phyloP scores from a whole-genome alignment of 306 rosid genomes.

The Senna siamea region DNA sequence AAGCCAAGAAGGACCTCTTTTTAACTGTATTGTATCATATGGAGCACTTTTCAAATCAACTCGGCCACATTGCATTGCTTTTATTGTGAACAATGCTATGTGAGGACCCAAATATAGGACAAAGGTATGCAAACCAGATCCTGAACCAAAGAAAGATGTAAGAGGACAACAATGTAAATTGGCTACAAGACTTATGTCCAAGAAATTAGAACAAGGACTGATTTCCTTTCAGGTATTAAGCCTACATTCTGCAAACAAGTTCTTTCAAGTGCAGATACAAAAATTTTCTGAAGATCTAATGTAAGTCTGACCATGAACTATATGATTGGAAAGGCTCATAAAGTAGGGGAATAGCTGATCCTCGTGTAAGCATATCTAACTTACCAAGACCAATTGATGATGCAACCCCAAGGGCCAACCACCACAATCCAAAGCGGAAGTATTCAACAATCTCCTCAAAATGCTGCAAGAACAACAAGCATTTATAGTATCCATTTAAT shows the following conservation, averaged over 20 bases:
- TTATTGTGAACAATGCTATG: constrained; percentile 87
- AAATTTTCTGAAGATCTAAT: constrained; percentile 16
- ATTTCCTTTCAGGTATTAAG: not conserved
- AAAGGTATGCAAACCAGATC: constrained; percentile 99
- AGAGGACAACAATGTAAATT: constrained; percentile 6
- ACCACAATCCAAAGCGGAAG: constrained; percentile 85
- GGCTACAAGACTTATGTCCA: constrained; percentile 8
- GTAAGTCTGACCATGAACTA: constrained; percentile 16
- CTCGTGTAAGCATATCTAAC: constrained; percentile 30
- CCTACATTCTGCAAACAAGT: constrained; percentile 10
- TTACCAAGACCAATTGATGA: constrained; percentile 98
- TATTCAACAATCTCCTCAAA: constrained; percentile 77
- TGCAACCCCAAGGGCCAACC: constrained; percentile 97
- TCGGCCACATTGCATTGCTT: constrained; percentile 95
- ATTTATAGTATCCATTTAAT: constrained; percentile 22
- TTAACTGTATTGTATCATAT: constrained; percentile 90
- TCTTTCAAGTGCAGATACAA: constrained; percentile 33
- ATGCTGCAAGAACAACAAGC: constrained; percentile 64
- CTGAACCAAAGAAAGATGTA: constrained; percentile 54
- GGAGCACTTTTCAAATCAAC: constrained; percentile 93
- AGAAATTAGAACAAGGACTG: constrained; percentile 17
- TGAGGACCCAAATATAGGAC: constrained; percentile 98
- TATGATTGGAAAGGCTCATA: constrained; percentile 37
- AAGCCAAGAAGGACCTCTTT: constrained; percentile 92
- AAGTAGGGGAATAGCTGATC: constrained; percentile 14